phyloP scores from a whole-genome alignment of 305 asterid species.

The Rubia balearica region DNA sequence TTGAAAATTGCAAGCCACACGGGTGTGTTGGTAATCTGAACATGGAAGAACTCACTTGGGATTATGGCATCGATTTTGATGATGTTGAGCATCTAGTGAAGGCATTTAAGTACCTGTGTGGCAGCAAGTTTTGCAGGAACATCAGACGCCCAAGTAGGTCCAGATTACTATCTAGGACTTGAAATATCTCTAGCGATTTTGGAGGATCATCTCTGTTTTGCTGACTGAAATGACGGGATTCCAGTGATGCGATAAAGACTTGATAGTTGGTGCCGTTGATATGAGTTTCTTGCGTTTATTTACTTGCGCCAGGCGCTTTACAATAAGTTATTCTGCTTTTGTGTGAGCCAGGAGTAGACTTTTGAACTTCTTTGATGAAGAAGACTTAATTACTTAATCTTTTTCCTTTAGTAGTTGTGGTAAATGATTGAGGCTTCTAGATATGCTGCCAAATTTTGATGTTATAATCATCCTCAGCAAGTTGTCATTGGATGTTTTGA shows the following conservation, averaged over 20 bases:
- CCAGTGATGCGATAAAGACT: background rate
- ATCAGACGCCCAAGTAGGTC: slow-evolving; percentile 40
- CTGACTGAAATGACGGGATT: background rate
- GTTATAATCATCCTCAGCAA: background rate
- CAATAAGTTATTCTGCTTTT: background rate
- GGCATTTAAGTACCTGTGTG: slow-evolving; percentile 66
- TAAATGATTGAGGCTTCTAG: too few relatives aligned
- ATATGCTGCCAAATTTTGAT: background rate
- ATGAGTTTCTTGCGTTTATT: background rate
- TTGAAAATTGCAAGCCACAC: too few relatives aligned
- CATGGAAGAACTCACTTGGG: too few relatives aligned
- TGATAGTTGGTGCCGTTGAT: background rate
- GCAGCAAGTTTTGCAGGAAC: slow-evolving; percentile 41
- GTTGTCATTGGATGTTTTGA: background rate
- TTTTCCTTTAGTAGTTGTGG: background rate
- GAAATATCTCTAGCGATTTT: slow-evolving; percentile 7
- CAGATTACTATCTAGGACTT: slow-evolving; percentile 26
- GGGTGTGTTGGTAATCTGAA: too few relatives aligned
- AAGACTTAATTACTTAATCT: background rate
- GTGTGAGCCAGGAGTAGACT: background rate
- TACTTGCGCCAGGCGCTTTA: background rate
- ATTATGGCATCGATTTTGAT: slow-evolving; percentile 89
- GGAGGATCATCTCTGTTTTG: background rate
- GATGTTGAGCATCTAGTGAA: slow-evolving; percentile 76
- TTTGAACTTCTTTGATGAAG: background rate